phyloP scores from a whole-genome alignment of 495 filamentous ascomycete genomes.

The Staphylotrichum tortipilum region DNA sequence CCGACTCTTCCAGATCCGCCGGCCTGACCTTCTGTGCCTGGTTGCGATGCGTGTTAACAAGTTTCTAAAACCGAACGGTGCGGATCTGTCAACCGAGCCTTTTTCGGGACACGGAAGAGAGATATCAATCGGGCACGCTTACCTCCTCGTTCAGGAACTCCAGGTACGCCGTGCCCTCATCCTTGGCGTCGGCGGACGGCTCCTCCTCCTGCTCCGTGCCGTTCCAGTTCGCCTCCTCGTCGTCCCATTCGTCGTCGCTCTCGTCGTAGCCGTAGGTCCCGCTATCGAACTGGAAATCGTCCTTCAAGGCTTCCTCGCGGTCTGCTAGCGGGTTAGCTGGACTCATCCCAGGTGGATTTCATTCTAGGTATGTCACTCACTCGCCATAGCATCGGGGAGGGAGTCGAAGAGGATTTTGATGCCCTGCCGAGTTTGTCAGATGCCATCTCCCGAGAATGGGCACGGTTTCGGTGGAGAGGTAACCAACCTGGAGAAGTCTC shows the following conservation, averaged over 20 bases:
- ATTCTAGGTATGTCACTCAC: constrained; percentile 44
- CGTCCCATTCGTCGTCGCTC: constrained; percentile 71
- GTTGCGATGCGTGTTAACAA: constrained; percentile 24
- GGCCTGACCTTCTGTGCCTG: constrained; percentile 76
- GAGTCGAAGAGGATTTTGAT: constrained; percentile 88
- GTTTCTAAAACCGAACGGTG: constrained; percentile 8
- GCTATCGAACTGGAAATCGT: constrained; percentile 67
- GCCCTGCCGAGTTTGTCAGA: constrained; percentile 38
- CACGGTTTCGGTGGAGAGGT: neutral
- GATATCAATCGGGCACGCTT: constrained; percentile 11
- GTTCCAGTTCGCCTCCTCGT: constrained; percentile 53
- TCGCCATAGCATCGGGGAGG: constrained; percentile 75
- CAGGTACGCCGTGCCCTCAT: constrained; percentile 89
- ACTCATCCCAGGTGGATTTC: neutral
- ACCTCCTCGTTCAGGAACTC: constrained; percentile 92
- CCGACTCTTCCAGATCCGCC: constrained; percentile 50
- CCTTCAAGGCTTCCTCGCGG: constrained; percentile 86
- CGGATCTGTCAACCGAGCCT: constrained; percentile 9
- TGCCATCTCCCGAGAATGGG: neutral
- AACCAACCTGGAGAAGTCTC: constrained; percentile 58
- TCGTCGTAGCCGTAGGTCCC: constrained; percentile 67
- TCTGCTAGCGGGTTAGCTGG: constrained; percentile 36
- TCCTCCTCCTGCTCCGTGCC: constrained; percentile 43
- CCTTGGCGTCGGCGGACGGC: constrained; percentile 58
- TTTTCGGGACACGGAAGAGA: neutral